These are phyloP conservation scores for Lablab purpureus DNA, from an alignment of 306 rosid genomes.

Conservation along the genomic window DNA sequence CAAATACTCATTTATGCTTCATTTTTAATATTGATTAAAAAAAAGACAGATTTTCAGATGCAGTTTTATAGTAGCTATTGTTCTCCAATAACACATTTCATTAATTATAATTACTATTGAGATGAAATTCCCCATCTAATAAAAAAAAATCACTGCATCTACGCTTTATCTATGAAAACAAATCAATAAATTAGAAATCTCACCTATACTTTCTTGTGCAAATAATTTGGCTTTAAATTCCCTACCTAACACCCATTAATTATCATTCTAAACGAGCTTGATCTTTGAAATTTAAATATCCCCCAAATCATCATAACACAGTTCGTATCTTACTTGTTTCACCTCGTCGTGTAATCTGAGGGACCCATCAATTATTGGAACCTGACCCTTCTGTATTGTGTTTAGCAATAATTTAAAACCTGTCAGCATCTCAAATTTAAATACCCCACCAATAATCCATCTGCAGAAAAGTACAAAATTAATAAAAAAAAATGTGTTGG, in stretches of 20 bases:
- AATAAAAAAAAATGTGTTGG: slow-evolving; percentile 23
- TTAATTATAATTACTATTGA: too few relatives aligned
- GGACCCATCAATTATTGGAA: slow-evolving; percentile 54
- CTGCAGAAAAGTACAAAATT: slow-evolving; percentile 13
- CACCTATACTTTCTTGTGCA: too few relatives aligned
- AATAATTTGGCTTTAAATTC: too few relatives aligned
- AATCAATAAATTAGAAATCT: too few relatives aligned
- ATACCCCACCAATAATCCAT: slow-evolving; percentile 43
- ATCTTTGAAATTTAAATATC: slow-evolving; percentile 1
- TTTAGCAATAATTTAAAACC: slow-evolving; percentile 42
- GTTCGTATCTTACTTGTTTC: slow-evolving; percentile 17
- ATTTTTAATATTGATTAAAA: not conserved
- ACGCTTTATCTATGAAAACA: too few relatives aligned
- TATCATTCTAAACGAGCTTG: not conserved
- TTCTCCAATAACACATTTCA: too few relatives aligned
- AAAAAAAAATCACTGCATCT: too few relatives aligned
- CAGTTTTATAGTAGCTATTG: too few relatives aligned
- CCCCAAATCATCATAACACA: slow-evolving; percentile 16
- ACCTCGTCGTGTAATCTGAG: slow-evolving; percentile 19
- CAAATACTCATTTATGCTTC: not conserved
- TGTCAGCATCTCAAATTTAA: slow-evolving; percentile 35
- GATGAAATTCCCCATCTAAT: too few relatives aligned
- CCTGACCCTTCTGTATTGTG: slow-evolving; percentile 41
- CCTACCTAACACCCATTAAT: not conserved
- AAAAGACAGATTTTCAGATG: not conserved